Base-by-base conservation (phyloP, 345 rosid genomes). In the Camelina sativa region DNA sequence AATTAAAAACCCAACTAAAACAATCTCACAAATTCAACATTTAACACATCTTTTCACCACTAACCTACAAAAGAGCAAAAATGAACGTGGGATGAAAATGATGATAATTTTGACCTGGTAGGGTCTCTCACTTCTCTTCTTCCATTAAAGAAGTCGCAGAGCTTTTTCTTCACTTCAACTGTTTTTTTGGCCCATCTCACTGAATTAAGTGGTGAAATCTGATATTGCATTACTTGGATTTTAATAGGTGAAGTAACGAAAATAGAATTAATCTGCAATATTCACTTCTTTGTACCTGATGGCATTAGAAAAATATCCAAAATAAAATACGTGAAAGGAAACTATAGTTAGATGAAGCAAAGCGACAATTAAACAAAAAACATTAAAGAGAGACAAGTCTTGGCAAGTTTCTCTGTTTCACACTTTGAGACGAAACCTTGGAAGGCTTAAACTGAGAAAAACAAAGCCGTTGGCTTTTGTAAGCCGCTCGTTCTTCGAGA, bases 401-500 rank as follows among this genome's bases (percentile, higher is more conserved):
- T 71, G 40, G 63, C 71, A 63, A 32, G 17, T 8, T 62, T 17
- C 25, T 67, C 55, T 20, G 71, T 69, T 77, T 77, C 80, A 77
- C 80, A 77, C 76, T 77, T 75, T 38, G 37, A 67, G 25, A 67
- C 55, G 62, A 64, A 70, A 70, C 67, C 72, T 48, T 70, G 57
- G 37, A 43, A 62, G 51, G 51, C 52, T 62, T 62, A 28, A 62
- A 64, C 71, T 50, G 30, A 72, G 67, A 59, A 66, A 72, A 60
- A 72, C 69, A 51, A 65, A 67, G 81, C 75, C 75, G 71, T 47
- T 76, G 75, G 75, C 80, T 62, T 69, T 70, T 67, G 62, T 70
- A 62, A 63, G 70, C 81, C 74, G 81, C 81, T 72, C 77, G 76
- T 72, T 60, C 81, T 78, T 72, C 81, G 77, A 78, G 81, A 72